Percentiles rank a stretch among this genome's conserved stretches.
Evolutionary conservation across 1,139 yeast genomes (phyloP).

Genomic region (Waltiozyma sp.): DNA sequence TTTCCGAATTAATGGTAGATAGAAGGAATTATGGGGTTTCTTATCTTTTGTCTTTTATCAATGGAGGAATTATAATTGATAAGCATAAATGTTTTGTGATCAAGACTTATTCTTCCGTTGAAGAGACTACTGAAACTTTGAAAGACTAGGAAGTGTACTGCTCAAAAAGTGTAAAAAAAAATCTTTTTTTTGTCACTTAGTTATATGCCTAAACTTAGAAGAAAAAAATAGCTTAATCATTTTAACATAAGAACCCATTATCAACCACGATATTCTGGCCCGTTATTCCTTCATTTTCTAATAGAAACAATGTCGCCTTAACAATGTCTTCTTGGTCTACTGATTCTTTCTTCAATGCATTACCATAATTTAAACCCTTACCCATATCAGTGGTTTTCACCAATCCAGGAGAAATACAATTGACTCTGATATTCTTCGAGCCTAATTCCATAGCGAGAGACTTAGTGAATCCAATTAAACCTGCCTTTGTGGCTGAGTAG

Average conservation of each 20-base stretch:
- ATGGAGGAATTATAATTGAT: background rate
- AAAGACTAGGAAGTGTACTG: background rate
- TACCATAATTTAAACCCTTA: constrained; percentile 17
- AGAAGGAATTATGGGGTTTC: background rate
- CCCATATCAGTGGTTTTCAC: constrained; percentile 65
- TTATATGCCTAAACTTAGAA: too few species aligned
- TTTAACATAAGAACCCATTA: constrained; percentile 14
- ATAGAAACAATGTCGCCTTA: constrained; percentile 16
- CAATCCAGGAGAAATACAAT: constrained; percentile 64
- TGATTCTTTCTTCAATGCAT: constrained; percentile 20
- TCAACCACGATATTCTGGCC: constrained; percentile 30
- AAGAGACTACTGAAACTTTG: too few species aligned
- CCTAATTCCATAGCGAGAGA: constrained; percentile 55
- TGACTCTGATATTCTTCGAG: constrained; percentile 39
- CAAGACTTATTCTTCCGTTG: background rate
- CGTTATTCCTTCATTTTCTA: constrained; percentile 26
- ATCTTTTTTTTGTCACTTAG: too few species aligned
- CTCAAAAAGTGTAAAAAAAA: too few species aligned
- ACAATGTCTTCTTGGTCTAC: constrained; percentile 22
- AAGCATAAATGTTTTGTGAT: background rate
- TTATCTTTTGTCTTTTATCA: background rate
- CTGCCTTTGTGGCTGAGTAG: constrained; percentile 78
- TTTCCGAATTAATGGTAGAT: background rate
- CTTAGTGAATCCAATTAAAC: constrained; percentile 54
- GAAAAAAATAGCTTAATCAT: background rate